Evolutionary conservation across 352 stramenopile species (phyloP), one percentile per base, ranked within the genome.

Genomic region (Phytophthora cactorum): DNA sequence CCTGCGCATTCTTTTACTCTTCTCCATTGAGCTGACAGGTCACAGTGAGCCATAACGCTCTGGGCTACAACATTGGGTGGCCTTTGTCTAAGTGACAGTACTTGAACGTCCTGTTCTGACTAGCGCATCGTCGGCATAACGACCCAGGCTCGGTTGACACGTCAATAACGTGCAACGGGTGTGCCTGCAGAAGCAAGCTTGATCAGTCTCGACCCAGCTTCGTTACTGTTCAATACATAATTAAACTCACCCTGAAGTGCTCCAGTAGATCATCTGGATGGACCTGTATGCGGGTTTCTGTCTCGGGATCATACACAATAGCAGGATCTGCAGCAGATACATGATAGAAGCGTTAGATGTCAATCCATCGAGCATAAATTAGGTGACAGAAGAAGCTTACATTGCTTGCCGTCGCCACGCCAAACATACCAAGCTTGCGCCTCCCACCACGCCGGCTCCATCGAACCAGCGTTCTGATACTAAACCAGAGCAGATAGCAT

Each of bases 341-440:
- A 50, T 12, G 6, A 36, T 5, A 36, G 7, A 45, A 58, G 7
- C 22, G 39, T 53, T 52, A 38, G 28, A 15, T 27, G 12, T 38
- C 41, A 31, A 31, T 22, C n/a, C 36, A 45, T 27, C 11, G 3
- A 28, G 31, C 31, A 64, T 25, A 52, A 51, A 25, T 15, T 39
- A 47, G 5, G 11, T 22, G 22, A 44, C 17, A 45, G 14, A 53
- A 4, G 5, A 38, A 39, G n/a, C 72, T 72, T 46, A 92, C 86
- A 71, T 77, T 84, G 66, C 36, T 81, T 78, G 5, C 84, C 85
- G 14, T 88, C 80, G 8, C 79, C 79, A 46, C 81, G 76, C 87
- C 87, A 95, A 9, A 89, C 61, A 57, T 95, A 93, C 87, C 87
- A 95, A n/a, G 86, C 85, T 59, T 95, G 87, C 1, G 87, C 87